Evolutionary conservation across 495 filamentous ascomycete species (phyloP), one percentile per base, ranked within the genome.

Genomic region (Neurospora cerealis): DNA sequence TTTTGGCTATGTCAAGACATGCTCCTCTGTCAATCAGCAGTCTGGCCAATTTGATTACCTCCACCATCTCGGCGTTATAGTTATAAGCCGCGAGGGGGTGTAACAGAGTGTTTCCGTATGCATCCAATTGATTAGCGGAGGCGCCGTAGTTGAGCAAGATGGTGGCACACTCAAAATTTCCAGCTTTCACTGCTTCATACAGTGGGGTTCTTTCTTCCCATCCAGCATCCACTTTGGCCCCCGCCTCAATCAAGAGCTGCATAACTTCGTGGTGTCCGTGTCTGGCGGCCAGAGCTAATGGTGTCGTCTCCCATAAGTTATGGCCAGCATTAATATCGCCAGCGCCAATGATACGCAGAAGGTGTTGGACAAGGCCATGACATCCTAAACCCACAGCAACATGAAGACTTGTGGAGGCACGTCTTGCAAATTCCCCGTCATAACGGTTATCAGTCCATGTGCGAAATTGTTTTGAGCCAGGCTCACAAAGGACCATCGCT

Each of bases 221-320:
- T 1, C 19, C 42, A 10, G 3, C 1, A n/a, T 21, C 42, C 48
- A 60, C 21, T 15, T 32, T 17, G 5, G 24, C 48, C 48, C 48
- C 48, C 21, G 48, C 48, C 24, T 0, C 48, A 3, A 32, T 32
- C 48, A 60, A 32, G 1, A 48, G n/a, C 9, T 32, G 21, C 0
- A 32, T 7, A 1, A 15, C 2, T 2, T 60, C 0, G 11, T 0
- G 5, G 24, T 32, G 2, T 15, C 24, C 48, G 2, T 1, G 0
- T 6, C 24, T 6, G 11, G 48, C 24, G 48, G 48, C 48, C 10
- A 60, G 2, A 6, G 48, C 11, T 28, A 60, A 32, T 3, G 48
- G 48, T 15, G 48, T 60, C 3, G 5, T 28, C 11, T 7, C 1
- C 5, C 2, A 0, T 7, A 0, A 0, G 24, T 1, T 60, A 0